These are phyloP conservation scores for Akanthomyces lecanii DNA, from an alignment of 2,329 filamentous ascomycete species.

Conservation along the genomic window DNA sequence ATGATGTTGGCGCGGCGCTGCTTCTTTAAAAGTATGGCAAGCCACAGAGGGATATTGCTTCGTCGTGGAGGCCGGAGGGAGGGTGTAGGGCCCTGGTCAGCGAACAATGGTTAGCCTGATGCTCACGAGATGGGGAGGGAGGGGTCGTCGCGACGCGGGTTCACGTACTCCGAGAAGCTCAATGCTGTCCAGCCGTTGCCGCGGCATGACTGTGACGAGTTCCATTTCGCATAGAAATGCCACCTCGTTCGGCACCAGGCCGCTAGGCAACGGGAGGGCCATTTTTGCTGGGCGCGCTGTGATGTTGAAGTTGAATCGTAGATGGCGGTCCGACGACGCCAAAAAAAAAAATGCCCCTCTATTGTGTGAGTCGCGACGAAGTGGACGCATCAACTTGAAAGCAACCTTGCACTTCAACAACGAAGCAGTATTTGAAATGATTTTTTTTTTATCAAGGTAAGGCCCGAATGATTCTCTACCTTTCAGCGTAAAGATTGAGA, in stretches of 20 bases:
- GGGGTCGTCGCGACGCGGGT: conserved; percentile 19
- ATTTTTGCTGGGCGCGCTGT: conserved; percentile 28
- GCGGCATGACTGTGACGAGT: conserved; percentile 84
- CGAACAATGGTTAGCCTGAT: neutral
- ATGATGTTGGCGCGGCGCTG: conserved; percentile 91
- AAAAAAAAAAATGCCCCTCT: conserved; percentile 8
- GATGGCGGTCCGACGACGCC: neutral
- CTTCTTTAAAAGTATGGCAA: conserved; percentile 89
- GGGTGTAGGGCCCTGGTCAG: conserved; percentile 67
- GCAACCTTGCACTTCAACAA: neutral
- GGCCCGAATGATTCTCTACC: too few relatives aligned
- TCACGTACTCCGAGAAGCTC: conserved; percentile 75
- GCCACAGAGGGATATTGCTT: conserved; percentile 80
- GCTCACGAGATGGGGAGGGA: conserved; percentile 15
- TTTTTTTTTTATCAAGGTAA: too few relatives aligned
- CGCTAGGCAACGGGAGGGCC: conserved; percentile 47
- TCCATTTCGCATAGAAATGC: conserved; percentile 98
- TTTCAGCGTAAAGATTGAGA: too few relatives aligned
- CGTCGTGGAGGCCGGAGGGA: conserved; percentile 76
- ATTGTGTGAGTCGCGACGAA: neutral
- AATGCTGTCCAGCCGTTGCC: conserved; percentile 82
- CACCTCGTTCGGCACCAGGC: conserved; percentile 78
- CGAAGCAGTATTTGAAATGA: neutral
- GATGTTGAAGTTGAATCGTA: neutral
- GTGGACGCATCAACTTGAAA: neutral